phyloP scores from a whole-genome alignment of 257 asterid genomes.

The Catharanthus roseus region DNA sequence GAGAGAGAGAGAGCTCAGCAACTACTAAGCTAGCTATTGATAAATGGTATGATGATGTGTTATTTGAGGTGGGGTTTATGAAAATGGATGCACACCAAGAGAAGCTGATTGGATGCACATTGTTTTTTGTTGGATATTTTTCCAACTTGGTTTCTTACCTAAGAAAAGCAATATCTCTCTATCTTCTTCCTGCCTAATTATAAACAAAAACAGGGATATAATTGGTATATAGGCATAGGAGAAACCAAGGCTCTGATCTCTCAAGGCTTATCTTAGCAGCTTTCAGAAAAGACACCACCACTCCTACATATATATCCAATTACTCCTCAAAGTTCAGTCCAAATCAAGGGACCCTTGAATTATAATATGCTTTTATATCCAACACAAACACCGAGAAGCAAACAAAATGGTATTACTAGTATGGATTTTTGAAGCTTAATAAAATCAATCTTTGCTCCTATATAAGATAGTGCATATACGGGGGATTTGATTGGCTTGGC shows the following conservation, averaged over 20 bases:
- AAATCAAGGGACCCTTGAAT: conserved; percentile 5
- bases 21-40: conserved; percentile 6
- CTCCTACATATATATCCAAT: not conserved
- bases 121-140: conserved; percentile 29
- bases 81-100: conserved; percentile 35
- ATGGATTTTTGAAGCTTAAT: not conserved
- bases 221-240: not conserved
- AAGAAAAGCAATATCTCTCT: conserved; percentile 14
- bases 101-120: conserved; percentile 41
- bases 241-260: conserved; percentile 1
- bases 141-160: conserved; percentile 26
- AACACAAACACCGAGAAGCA: not conserved
- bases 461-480: not conserved
- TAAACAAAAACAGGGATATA: not conserved
- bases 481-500: conserved; percentile 9
- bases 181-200: not conserved
- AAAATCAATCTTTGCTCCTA: not conserved
- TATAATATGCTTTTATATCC: conserved; percentile 4
- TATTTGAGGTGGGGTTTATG: conserved; percentile 34
- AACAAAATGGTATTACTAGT: conserved; percentile 4
- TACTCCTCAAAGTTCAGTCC: conserved; percentile 3
- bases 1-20: conserved; percentile 8
- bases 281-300: conserved; percentile 9
- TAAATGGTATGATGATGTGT: conserved; percentile 19
- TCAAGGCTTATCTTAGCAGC: not conserved